These are phyloP conservation scores for Zalaria sp. DNA, from an alignment of 2,329 filamentous ascomycete species.

Conservation along the genomic window DNA sequence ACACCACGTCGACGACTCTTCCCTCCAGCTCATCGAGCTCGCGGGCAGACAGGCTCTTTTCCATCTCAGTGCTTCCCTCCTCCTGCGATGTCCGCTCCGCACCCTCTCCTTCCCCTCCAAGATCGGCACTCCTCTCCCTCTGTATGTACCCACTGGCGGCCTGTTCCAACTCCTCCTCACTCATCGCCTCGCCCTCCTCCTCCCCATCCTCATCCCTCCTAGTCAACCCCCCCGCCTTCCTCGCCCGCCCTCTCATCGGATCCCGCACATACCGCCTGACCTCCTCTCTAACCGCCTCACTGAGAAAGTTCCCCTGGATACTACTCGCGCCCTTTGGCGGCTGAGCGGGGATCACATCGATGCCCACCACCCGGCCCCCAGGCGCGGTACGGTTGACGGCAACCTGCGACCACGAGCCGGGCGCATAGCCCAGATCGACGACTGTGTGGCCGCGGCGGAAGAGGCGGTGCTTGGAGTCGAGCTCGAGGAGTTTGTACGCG, in stretches of 20 bases:
- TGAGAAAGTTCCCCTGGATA: slow-evolving; percentile 89
- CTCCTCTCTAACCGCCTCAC: slow-evolving; percentile 55
- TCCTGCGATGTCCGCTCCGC: slow-evolving; percentile 10
- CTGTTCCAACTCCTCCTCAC: slow-evolving; percentile 25
- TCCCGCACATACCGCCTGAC: slow-evolving; percentile 63
- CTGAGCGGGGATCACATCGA: slow-evolving; percentile 86
- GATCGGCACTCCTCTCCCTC: slow-evolving; percentile 30
- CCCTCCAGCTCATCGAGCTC: slow-evolving; percentile 27
- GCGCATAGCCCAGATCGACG: slow-evolving; percentile 76
- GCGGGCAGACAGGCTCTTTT: slow-evolving; percentile 16
- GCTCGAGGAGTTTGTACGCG: slow-evolving; percentile 85
- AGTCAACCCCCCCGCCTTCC: slow-evolving; percentile 13
- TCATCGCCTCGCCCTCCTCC: slow-evolving; percentile 13
- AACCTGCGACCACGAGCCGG: slow-evolving; percentile 58
- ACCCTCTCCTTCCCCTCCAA: slow-evolving; percentile 19
- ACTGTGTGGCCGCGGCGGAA: slow-evolving; percentile 74
- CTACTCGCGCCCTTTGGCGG: slow-evolving; percentile 85
- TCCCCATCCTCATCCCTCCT: slow-evolving; percentile 19
- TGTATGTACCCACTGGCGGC: slow-evolving; percentile 50
- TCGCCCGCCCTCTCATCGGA: slow-evolving; percentile 42
- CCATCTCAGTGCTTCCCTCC: slow-evolving; percentile 11
- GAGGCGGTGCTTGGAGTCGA: slow-evolving; percentile 67
- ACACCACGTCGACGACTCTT: slow-evolving; percentile 71
- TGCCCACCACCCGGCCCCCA: slow-evolving; percentile 67
- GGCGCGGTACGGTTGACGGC: slow-evolving; percentile 67